These are phyloP conservation scores for Helotiales sp. DNA, from an alignment of 2,329 filamentous ascomycete genomes.

Conservation along the genomic window DNA sequence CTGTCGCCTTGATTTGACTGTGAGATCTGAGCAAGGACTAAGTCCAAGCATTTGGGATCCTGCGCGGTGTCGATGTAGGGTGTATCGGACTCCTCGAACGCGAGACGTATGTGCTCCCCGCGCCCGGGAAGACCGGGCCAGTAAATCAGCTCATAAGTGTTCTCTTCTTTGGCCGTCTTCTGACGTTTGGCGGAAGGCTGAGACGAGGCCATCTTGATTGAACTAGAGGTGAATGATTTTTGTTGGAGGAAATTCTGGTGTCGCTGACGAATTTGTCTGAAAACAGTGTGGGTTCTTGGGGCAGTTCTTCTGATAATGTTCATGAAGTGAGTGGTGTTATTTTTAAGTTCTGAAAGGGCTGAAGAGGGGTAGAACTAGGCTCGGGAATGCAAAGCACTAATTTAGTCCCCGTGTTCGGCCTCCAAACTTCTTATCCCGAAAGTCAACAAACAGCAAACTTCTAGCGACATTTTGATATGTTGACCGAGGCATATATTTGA, in stretches of 20 bases:
- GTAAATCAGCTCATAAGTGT: constrained; percentile 42
- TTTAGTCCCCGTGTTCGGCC: background rate
- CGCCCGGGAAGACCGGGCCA: constrained; percentile 64
- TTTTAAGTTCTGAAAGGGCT: background rate
- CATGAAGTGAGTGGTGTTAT: background rate
- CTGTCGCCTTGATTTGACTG: constrained; percentile 53
- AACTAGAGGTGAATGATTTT: background rate
- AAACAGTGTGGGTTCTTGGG: background rate
- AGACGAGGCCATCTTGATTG: constrained; percentile 17
- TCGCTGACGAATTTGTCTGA: background rate
- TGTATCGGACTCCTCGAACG: constrained; percentile 70
- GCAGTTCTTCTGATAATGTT: background rate
- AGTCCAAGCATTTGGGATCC: constrained; percentile 54
- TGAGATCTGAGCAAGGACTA: constrained; percentile 55
- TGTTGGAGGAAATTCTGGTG: background rate
- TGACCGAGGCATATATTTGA: too few species aligned
- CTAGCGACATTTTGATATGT: background rate
- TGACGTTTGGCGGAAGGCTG: constrained; percentile 46
- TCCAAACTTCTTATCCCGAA: background rate
- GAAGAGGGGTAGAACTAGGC: background rate
- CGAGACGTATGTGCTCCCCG: constrained; percentile 74
- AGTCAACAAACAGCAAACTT: background rate
- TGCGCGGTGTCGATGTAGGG: constrained; percentile 67
- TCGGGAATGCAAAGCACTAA: background rate
- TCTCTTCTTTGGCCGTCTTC: constrained; percentile 49